Evolutionary conservation across 2,329 filamentous ascomycete species (phyloP), one percentile per base, ranked within the genome.

Genomic region (Westerdykella sp.): DNA sequence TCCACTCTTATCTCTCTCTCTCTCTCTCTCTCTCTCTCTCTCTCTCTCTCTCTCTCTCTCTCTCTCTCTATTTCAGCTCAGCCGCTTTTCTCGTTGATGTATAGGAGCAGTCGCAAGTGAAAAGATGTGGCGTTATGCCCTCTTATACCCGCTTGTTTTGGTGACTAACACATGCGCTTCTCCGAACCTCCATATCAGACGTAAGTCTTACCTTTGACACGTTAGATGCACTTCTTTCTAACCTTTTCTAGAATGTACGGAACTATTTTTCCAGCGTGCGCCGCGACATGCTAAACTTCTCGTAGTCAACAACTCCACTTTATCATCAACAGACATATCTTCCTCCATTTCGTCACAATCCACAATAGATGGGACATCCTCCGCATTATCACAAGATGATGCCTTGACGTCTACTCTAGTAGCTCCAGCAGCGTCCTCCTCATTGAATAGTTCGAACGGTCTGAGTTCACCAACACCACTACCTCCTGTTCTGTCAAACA

Each of bases 91-190:
- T 58, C 53, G 49, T 50, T 58, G 39, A 41, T 44, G 40, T 18
- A 12, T 35, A 37, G 25, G 31, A 49, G 34, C 25, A 40, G 45
- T 37, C 25, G 25, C 25, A 28, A 12, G 35, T 23, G 39, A 39
- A 48, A 57, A 21, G 12, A 63, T 63, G 60, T 48, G 55, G 51
- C 55, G 37, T 31, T 42, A 43, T 31, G 43, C 50, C 23, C 40
- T 62, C 13, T 43, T 60, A 18, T 46, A 51, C 43, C 35, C 44
- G 38, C 48, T 42, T 6, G 35, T 56, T 22, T 41, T 58, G 25
- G 55, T 49, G 40, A 46, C 44, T 39, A 50, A 43, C 41, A 46
- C 47, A 23, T 38, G 42, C 21, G 46, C 43, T 41, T 49, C 40
- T 23, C 44, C 47, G 18, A 18, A 41, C 2, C 34, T 44, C 15